A percentile compares a stretch with the other conserved stretches of the same genome.
phyloP scores from a whole-genome alignment of 176 grass and related monocot species.

The Oryza coarctata region DNA sequence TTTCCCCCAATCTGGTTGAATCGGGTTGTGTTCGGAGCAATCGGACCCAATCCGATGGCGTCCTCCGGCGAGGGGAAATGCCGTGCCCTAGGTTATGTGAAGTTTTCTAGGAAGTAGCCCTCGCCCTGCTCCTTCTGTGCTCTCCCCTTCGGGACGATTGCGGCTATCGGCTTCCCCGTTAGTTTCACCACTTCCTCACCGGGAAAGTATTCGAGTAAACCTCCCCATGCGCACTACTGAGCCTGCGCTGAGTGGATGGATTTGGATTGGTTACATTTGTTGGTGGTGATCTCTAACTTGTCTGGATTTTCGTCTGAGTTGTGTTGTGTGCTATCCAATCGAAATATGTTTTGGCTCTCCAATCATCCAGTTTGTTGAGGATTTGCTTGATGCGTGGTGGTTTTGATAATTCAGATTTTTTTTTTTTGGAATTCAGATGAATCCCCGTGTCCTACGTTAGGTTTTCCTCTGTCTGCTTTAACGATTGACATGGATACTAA shows the following conservation, averaged over 20 bases:
- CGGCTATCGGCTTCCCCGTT: background rate
- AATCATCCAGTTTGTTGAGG: background rate
- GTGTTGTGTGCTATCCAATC: background rate
- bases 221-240: background rate
- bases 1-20: background rate
- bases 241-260: background rate
- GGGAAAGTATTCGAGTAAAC: background rate
- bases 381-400: background rate
- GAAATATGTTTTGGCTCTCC: background rate
- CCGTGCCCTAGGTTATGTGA: background rate
- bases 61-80: background rate
- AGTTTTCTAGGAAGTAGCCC: background rate
- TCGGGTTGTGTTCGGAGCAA: background rate
- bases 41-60: background rate
- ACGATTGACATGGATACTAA: background rate
- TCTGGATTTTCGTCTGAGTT: background rate
- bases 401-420: background rate
- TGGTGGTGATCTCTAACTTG: background rate
- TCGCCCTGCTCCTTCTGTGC: background rate
- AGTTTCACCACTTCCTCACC: background rate
- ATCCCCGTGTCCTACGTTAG: background rate
- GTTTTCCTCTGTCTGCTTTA: background rate
- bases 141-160: background rate
- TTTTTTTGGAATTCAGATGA: background rate
- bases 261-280: background rate